Percentiles rank a stretch among this genome's conserved stretches.
phyloP scores from a whole-genome alignment of 495 filamentous ascomycete species.

The Symbiotaphrina buchneri region DNA sequence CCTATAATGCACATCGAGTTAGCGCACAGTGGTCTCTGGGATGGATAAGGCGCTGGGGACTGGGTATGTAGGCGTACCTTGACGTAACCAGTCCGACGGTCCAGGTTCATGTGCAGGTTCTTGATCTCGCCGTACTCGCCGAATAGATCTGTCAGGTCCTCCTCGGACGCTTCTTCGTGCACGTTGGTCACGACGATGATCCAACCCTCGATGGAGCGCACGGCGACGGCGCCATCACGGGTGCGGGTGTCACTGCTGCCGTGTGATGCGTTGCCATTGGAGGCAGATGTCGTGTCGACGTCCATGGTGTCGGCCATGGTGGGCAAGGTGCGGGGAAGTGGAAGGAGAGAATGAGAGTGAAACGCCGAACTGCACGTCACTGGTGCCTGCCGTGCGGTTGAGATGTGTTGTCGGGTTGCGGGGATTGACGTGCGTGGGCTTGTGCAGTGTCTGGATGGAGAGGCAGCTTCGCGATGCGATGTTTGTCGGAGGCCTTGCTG shows the following conservation, averaged over 20 bases:
- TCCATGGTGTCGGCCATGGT: constrained; percentile 58
- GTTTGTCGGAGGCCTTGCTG: no score
- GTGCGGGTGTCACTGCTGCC: constrained; percentile 3
- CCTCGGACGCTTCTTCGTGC: constrained; percentile 93
- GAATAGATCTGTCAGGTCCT: constrained; percentile 85
- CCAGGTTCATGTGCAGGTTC: constrained; percentile 87
- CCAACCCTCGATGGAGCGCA: constrained; percentile 98
- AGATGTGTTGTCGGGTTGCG: no score
- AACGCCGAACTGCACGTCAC: no score
- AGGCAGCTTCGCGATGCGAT: no score
- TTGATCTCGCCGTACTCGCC: constrained; percentile 94
- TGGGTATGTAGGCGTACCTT: constrained; percentile 36
- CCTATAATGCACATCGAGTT: constrained; percentile 23
- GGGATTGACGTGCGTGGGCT: no score
- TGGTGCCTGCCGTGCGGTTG: no score
- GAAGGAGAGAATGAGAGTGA: background rate
- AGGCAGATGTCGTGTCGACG: constrained; percentile 27
- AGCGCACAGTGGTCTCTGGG: background rate
- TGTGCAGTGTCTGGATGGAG: no score
- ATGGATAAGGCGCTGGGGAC: background rate
- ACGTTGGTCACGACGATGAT: constrained; percentile 93
- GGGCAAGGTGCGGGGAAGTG: constrained; percentile 1
- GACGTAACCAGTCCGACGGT: constrained; percentile 89
- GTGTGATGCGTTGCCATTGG: no score
- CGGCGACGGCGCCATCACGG: constrained; percentile 41